Percentiles rank a stretch among this genome's conserved stretches.
phyloP scores from a whole-genome alignment of 768 basidiomycete species.

The Mycena rosella region DNA sequence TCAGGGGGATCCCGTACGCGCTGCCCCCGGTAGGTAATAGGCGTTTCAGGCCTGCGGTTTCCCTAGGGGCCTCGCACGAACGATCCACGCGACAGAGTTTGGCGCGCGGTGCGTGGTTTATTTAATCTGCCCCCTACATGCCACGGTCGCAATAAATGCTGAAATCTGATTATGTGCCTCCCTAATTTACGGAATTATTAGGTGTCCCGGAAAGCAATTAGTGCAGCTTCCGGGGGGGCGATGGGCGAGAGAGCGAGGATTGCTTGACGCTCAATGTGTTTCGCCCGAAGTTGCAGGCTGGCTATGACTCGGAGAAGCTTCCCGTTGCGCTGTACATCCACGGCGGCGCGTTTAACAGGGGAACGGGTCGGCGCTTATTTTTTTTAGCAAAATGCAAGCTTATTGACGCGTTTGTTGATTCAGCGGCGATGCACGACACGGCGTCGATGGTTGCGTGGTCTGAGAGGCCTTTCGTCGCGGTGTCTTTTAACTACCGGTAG shows the following conservation, averaged over 20 bases:
- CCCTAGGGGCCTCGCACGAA: not conserved
- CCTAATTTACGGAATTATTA: not conserved
- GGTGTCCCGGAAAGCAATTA: not conserved
- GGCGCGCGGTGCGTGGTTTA: not conserved
- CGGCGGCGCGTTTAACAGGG: constrained; percentile 13
- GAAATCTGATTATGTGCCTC: not conserved
- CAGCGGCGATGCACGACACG: constrained; percentile 18
- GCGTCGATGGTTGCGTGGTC: constrained; percentile 17
- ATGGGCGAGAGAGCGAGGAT: constrained; percentile 9
- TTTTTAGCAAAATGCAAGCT: not conserved
- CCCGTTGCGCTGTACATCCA: constrained; percentile 17
- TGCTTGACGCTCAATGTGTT: constrained; percentile 20
- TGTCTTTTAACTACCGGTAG: constrained; percentile 15
- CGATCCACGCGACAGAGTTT: not conserved
- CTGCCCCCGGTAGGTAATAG: constrained; percentile 1
- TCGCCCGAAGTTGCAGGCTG: not conserved
- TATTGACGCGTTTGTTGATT: not conserved
- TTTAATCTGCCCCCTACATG: not conserved
- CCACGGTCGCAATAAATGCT: too few relatives aligned
- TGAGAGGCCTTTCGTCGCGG: constrained; percentile 8
- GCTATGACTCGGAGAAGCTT: constrained; percentile 2
- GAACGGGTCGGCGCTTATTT: not conserved
- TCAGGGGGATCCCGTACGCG: constrained; percentile 15
- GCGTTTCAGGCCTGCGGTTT: not conserved
- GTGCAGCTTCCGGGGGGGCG: not conserved